Evolutionary conservation across 805 yeast genomes (phyloP), one percentile per base, ranked within the genome.

Genomic region (Kazachstania bromeliacearum): DNA sequence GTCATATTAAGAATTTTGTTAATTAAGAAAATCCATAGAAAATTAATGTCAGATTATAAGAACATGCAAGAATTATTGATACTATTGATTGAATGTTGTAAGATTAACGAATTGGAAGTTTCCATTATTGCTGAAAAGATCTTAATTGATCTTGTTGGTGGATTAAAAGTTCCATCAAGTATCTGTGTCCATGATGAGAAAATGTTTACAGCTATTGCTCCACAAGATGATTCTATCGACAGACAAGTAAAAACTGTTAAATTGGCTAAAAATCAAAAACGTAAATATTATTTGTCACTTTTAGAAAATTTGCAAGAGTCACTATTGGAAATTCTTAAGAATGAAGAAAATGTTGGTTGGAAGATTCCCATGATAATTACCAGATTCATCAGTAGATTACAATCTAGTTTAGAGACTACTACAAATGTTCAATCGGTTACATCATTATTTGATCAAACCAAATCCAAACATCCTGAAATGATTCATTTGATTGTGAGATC

Each of bases 391-490:
- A 62, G 70, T 1, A 65, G 66, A 25, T 50, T 79, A 5, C 85
- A 81, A 49, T 59, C 68, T 1, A 73, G 71, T 43, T 55, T 68
- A 28, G 85, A 78, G 43, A 58, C 70, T 7, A 57, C 64, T 4
- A 57, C 71, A 0, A 63, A 64, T 33, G 48, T 53, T 3, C 61
- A 60, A 2, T 62, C 70, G 0, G 45, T 77, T 8, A 56, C 57
- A 22, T 46, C 71, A 2, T 59, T 82, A 26, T 64, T 71, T 7
- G 59, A 63, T 2, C 64, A 66, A 28, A 69, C 82, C 0, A 59
- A 67, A n/a, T 67, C 71, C 14, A 74, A 73, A 20, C 94, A 85
- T 53, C 95, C 95, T 0, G 60, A 70, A 2, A 61, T 84, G 34
- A 65, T 84, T 2, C 67, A 76, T 39, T 55, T 75, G 26, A 78